Conservation (phyloP, 1,284 basidiomycete species). For the Microbotryum intermedium region DNA sequence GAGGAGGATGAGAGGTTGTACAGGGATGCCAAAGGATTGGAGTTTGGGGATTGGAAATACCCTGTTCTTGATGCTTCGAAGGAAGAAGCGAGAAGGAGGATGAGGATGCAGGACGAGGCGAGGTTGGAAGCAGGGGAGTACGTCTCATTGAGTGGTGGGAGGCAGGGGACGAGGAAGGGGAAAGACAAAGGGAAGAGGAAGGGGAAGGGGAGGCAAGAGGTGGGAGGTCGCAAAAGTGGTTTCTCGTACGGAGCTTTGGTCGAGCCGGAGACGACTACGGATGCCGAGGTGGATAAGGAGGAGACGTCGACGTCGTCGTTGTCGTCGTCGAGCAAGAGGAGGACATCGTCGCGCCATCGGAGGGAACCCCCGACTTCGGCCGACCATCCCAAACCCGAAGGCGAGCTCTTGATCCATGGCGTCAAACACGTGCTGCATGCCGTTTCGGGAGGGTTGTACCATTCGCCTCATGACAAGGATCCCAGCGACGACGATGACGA, state of each 20-base stretch:
- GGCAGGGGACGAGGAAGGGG: background rate
- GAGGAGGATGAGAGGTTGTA: slow-evolving; percentile 50
- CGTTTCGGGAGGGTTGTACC: slow-evolving; percentile 10
- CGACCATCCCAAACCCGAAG: slow-evolving; percentile 11
- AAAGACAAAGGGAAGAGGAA: too few species aligned
- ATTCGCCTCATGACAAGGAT: slow-evolving; percentile 15
- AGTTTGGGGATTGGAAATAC: slow-evolving; percentile 55
- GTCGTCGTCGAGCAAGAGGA: background rate
- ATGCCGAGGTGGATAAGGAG: too few species aligned
- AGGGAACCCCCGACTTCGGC: slow-evolving; percentile 1
- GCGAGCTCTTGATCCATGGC: slow-evolving; percentile 9
- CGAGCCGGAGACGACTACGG: too few species aligned
- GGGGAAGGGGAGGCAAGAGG: too few species aligned
- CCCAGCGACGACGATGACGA: slow-evolving; percentile 40
- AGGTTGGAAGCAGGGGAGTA: slow-evolving; percentile 1
- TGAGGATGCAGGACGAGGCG: slow-evolving; percentile 29
- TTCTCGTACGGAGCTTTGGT: too few species aligned
- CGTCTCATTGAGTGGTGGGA: background rate
- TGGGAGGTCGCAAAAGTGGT: too few species aligned
- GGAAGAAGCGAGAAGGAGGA: slow-evolving; percentile 31
- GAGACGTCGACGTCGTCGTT: background rate
- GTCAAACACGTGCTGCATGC: slow-evolving; percentile 19
- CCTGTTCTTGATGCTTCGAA: slow-evolving; percentile 35
- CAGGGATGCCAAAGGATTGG: slow-evolving; percentile 56
- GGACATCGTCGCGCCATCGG: background rate